phyloP scores from a whole-genome alignment of 83 land plant genomes.

The Thuja plicata region DNA sequence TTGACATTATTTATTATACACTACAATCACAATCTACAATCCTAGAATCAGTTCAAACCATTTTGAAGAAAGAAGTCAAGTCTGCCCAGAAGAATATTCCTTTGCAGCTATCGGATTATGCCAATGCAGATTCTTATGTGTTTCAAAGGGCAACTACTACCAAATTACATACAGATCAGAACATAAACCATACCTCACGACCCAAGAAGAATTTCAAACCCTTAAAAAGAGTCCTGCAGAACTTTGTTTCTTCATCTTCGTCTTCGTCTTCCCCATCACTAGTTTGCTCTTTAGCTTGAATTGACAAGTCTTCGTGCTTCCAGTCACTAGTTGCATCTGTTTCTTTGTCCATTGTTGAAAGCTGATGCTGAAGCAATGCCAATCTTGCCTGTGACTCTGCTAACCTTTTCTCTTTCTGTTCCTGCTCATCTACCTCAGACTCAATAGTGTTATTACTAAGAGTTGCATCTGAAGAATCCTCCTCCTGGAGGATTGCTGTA shows the following conservation, averaged over 20 bases:
- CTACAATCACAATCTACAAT: not conserved
- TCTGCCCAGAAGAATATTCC: not conserved
- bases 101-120: not conserved
- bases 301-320: constrained; percentile 39
- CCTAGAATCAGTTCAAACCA: not conserved
- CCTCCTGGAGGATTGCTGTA: constrained; percentile 14
- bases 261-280: constrained; percentile 58
- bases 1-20: not conserved
- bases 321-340: constrained; percentile 1
- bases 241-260: constrained; percentile 53
- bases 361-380: constrained; percentile 84
- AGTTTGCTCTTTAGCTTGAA: constrained; percentile 49
- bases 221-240: constrained; percentile 69
- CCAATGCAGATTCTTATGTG: not conserved
- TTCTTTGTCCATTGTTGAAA: constrained; percentile 58
- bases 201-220: constrained; percentile 77
- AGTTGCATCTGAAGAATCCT: constrained; percentile 10
- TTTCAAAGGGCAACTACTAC: not conserved
- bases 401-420: constrained; percentile 21
- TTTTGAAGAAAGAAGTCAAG: not conserved
- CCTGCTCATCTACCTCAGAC: constrained; percentile 20
- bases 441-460: constrained; percentile 6
- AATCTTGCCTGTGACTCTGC: constrained; percentile 81
- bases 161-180: not conserved
- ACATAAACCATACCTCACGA: constrained; percentile 66